Conservation (phyloP, 2,329 filamentous ascomycete species). For the Pestalotiopsis sp. region DNA sequence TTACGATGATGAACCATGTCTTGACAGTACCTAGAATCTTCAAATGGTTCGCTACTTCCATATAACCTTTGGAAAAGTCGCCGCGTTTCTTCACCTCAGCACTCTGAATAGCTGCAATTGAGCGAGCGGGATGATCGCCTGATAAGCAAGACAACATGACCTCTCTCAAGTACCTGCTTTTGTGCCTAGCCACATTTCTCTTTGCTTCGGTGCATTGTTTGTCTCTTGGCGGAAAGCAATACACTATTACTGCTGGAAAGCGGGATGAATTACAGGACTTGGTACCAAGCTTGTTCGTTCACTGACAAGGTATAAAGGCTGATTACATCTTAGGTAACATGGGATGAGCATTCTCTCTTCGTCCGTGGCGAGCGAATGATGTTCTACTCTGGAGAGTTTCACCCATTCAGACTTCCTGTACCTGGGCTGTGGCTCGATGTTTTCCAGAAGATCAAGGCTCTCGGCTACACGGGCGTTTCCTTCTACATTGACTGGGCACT, state of each 20-base stretch:
- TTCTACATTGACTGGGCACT: conserved; percentile 83
- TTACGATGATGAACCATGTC: neutral
- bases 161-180: neutral
- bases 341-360: conserved; percentile 68
- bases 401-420: conserved; percentile 57
- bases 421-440: conserved; percentile 64
- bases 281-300: neutral
- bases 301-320: neutral
- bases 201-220: neutral
- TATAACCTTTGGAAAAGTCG: neutral
- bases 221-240: neutral
- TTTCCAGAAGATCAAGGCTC: conserved; percentile 80
- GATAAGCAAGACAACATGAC: neutral
- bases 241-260: neutral
- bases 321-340: conserved; percentile 48
- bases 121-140: neutral
- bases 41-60: neutral
- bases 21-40: neutral
- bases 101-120: neutral
- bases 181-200: neutral
- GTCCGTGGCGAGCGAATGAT: conserved; percentile 68
- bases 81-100: neutral
- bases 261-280: conserved; percentile 10
- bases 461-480: conserved; percentile 79
- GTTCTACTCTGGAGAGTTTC: conserved; percentile 69